These are phyloP conservation scores for Speleostelium caveatum DNA, from an alignment of 78 protist genomes.

Conservation along the genomic window DNA sequence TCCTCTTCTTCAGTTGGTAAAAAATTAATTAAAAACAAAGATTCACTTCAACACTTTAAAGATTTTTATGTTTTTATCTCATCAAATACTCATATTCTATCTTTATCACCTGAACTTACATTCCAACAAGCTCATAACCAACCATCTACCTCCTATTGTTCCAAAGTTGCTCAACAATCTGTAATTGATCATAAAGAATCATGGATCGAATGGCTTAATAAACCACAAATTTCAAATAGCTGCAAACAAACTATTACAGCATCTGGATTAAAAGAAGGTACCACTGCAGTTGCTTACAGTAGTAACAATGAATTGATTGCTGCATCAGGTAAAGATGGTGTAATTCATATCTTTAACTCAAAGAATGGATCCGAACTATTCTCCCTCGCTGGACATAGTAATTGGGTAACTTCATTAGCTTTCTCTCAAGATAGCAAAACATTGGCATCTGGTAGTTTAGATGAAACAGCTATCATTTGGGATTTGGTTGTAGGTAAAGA, in stretches of 20 bases:
- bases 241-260: constrained; percentile 74
- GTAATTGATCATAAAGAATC: neutral
- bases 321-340: constrained; percentile 39
- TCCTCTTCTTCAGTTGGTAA: neutral
- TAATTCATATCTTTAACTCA: constrained; percentile 48
- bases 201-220: constrained; percentile 80
- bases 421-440: constrained; percentile 73
- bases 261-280: constrained; percentile 67
- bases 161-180: constrained; percentile 16
- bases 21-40: constrained; percentile 41
- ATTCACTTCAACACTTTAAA: neutral
- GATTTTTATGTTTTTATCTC: constrained; percentile 72
- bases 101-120: constrained; percentile 51
- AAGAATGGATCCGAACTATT: constrained; percentile 56
- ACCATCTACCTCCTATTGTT: constrained; percentile 45
- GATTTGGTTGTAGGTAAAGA: constrained; percentile 65
- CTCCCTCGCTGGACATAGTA: constrained; percentile 62
- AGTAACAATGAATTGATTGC: constrained; percentile 64
- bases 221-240: constrained; percentile 56
- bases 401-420: constrained; percentile 61
- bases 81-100: constrained; percentile 38
- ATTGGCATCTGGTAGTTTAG: constrained; percentile 79
- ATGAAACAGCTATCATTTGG: constrained; percentile 70
- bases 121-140: constrained; percentile 86
- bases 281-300: constrained; percentile 40